Base-by-base conservation (phyloP, 2,329 filamentous ascomycete species). In the Didymosphaeria variabile region DNA sequence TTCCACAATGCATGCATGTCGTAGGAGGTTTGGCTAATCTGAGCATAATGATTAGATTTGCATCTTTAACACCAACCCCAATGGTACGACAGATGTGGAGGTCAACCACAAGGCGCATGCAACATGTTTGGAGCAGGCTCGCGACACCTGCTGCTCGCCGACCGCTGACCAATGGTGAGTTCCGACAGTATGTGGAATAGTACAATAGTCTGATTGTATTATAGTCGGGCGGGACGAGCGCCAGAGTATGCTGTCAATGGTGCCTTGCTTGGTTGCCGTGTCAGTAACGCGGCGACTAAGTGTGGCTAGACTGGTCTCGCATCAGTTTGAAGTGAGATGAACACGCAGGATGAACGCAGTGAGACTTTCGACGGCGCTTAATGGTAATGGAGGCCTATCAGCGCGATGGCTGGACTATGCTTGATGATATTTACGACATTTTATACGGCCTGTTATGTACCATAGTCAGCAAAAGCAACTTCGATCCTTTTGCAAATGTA, bases 31-130 rank as follows among this genome's bases (percentile, higher is more conserved):
- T 31, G n/a, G 29, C 53, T 55, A 15, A 55, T n/a, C 17, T 12
- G 29, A 5, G 15, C 9, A 26, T 26, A 3, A 12, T 17, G 17
- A 21, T 45, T n/a, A 55, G 53, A 17, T 55, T 34, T 55, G 53
- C 40, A 55, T 45, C 31, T 55, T 21, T 42, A 55, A 55, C 42
- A 55, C 53, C 9, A 55, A 46, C 17, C 53, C 53, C n/a, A 46
- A 55, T 19, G 42, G 53, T 12, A 55, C 53, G 31, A 46, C 29
- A 26, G 53, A 55, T 26, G 53, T 46, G 15, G 5, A 46, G 21
- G 23, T 55, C n/a, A 55, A 42, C 26, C 53, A 55, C 29, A 36
- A 45, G n/a, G 29, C 38, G 42, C 38, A 45, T 19, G 53, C 36
- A 26, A 5, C 29, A 1, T 46, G 53, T n/a, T 13, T 55, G 5